Evolutionary conservation across 495 filamentous ascomycete genomes (phyloP), one percentile per base, ranked within the genome.

Genomic region (Penicillium pulvis): DNA sequence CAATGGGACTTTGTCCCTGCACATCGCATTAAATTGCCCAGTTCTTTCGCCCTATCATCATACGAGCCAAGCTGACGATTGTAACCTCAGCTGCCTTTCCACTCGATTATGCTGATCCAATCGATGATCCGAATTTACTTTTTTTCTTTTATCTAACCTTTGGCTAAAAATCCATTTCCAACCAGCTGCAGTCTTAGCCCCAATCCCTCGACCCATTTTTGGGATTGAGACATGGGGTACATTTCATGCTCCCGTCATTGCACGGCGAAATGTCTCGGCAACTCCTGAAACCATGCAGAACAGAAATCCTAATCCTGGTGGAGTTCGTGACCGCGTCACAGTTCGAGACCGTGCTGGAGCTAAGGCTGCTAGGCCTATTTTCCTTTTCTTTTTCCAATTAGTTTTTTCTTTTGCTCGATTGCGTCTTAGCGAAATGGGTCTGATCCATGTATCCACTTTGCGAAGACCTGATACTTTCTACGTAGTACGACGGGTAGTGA

Each of bases 231-330:
- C 46, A 49, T 49, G 46, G 46, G 46, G 46, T 49, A 49, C 26
- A 31, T 30, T 24, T n/a, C 12, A 30, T 48, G 2, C 46, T 7
- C 17, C 23, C 45, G 45, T 47, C 45, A 47, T 28, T 24, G 45
- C 4, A 20, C 42, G 12, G 24, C 23, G n/a, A 49, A 49, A 19
- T 49, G 26, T 49, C 26, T 19, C 46, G 43, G 43, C 19, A 24
- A 24, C 43, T 49, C 46, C 46, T 49, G 46, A 49, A 49, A 49
- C 12, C 46, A 49, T 49, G 46, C 26, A 49, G 46, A 31, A 31
- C 46, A 49, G 20, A 47, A 26, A 24, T 30, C 26, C 46, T 49
- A 14, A 36, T 36, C 33, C 33, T 12, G 12, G 46, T 49, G 23
- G 24, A 30, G 23, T 31, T 31, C 16, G 1, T 31, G 46, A 30